Base-by-base conservation (phyloP, 2,329 filamentous ascomycete species). In the Calonectria naviculata region DNA sequence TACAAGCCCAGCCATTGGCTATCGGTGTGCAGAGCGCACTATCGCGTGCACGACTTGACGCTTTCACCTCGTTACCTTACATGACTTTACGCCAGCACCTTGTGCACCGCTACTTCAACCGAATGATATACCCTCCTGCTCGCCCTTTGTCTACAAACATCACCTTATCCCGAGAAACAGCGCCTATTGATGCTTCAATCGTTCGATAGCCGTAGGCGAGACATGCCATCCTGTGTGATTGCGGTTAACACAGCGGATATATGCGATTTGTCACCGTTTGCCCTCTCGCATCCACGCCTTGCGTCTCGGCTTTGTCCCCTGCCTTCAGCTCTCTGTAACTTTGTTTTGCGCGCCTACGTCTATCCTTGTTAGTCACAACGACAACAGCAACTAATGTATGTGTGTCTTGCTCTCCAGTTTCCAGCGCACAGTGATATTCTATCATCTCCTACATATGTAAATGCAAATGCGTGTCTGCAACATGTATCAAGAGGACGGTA, bases 1-100 rank as follows among this genome's bases (percentile, higher is more conserved):
- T 63, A 79, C 67, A 21, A 26, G 26, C 60, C 26, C 15, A 61
- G 19, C 76, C 68, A 79, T 79, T 79, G 69, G 77, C 46, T 41
- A 12, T 46, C 24, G 3, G 31, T n/a, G 12, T 54, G 19, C 36
- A 24, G 7, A 52, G 42, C 41, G 41, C 41, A 56, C 47, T 38
- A 61, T 71, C 46, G 64, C 38, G 24, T 60, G 24, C 56, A 42
- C 31, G 17, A 21, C 54, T 58, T 65, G 54, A 34, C 36, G 29
- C 38, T 60, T 66, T 66, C 46, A 41, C 42, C 21, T 47, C 19
- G 29, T 68, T 38, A 58, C 52, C 26, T 56, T 34, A 36, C 52
- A 58, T 58, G 21, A 56, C 36, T 36, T 46, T 21, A 36, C 56
- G 44, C 44, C 42, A 65, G 12, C n/a, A n/a, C n/a, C 42, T 28